phyloP scores from a whole-genome alignment of 2,329 filamentous ascomycete genomes.

The Hymenoscyphus fraxineus region DNA sequence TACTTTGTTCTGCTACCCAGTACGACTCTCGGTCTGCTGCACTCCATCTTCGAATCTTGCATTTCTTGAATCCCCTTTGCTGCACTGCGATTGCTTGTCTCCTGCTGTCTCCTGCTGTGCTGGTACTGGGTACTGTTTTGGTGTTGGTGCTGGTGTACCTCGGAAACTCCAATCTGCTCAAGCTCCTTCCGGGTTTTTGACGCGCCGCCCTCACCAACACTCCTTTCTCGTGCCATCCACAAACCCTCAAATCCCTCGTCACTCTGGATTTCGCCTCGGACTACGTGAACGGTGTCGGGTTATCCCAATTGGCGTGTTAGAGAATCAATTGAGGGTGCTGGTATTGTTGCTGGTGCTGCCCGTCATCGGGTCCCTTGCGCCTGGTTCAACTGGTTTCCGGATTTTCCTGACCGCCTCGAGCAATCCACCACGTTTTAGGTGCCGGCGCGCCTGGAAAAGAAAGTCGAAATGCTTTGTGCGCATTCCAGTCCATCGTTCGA shows the following conservation, averaged over 20 bases:
- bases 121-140: not conserved
- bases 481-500: conserved; percentile 29
- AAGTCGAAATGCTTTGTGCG: conserved; percentile 36
- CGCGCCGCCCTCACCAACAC: conserved; percentile 22
- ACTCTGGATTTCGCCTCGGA: conserved; percentile 8
- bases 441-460: conserved; percentile 24
- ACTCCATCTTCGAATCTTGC: conserved; percentile 11
- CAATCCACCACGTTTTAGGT: conserved; percentile 24
- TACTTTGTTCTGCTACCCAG: not conserved
- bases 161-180: conserved; percentile 4
- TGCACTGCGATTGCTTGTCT: conserved; percentile 13
- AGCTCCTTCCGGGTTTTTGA: conserved; percentile 7
- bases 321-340: conserved; percentile 18
- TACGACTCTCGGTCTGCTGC: not conserved
- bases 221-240: conserved; percentile 23
- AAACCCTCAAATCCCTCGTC: conserved; percentile 14
- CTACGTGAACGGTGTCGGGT: conserved; percentile 10
- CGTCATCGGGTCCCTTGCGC: conserved; percentile 14
- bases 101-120: conserved; percentile 11
- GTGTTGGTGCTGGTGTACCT: conserved; percentile 8
- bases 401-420: conserved; percentile 23
- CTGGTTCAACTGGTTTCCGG: conserved; percentile 8
- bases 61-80: not conserved
- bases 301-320: conserved; percentile 15
- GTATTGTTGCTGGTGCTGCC: conserved; percentile 12